Base-by-base conservation (phyloP, 176 grass and related monocot species). In the Aegilops bicornis region DNA sequence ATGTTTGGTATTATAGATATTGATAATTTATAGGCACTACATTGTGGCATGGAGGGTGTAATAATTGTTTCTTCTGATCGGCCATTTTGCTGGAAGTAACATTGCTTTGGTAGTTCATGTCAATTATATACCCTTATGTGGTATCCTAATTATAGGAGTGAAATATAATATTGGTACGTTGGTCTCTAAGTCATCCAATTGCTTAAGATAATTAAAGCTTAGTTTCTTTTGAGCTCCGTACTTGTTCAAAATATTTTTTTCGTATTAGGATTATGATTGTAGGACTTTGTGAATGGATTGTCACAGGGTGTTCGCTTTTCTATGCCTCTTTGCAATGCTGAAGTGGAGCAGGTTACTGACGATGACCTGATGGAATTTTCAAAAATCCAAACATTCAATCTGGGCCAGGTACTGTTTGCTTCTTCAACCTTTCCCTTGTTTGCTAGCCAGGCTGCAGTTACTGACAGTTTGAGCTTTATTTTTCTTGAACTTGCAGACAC, bases 281-380 rank as follows among this genome's bases (percentile, higher is more conserved):
- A 22, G 77, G 69, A 88, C 59, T 42, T 69, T 87, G 63, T 47
- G 33, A 36, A 19, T 87, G 62, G 27, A 22, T 84, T 87, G 15
- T 71, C 86, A 42, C 72, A 98, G 92, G 87, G 79, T 73, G 85
- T 92, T 73, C 81, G 76, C 73, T 98, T 96, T 89, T 88, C 88
- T 19, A 98, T 98, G 93, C 93, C 96, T 86, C 92, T 96, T 88
- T 94, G 89, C 78, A 87, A 77, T 11, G 32, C 88, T 72, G 93
- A 98, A 94, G 93, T 90, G 52, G 91, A 96, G 69, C 86, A 98
- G 75, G 82, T 82, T 87, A 92, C 56, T 78, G 96, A 93, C 9
- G 96, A 95, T 83, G 96, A 98, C 69, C 84, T 98, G 79, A 91
- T 90, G 50, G 93, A 96, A 79, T 88, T 96, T 67, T 94, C 88